Evolutionary conservation across 495 filamentous ascomycete species (phyloP), one percentile per base, ranked within the genome.

Genomic region (Friedmanniomyces endolithicus): DNA sequence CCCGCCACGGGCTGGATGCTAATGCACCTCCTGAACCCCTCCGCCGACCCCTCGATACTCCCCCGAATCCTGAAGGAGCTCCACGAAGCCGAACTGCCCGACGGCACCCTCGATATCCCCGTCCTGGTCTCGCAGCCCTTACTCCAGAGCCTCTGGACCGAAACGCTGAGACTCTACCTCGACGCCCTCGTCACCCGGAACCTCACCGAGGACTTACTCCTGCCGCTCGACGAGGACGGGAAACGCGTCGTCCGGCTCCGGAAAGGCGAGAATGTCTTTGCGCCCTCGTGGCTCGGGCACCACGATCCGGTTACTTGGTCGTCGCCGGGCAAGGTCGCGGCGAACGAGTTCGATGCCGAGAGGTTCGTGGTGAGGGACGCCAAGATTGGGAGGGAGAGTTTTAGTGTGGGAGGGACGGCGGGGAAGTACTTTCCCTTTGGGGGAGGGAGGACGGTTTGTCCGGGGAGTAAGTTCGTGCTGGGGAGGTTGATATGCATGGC

Each of bases 361-460:
- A 48, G 63, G 31, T 65, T 65, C 50, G 17, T 60, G 17, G 17
- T 23, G 14, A 23, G 6, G 14, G 53, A 60, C 24, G 34, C 60
- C 12, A 37, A 61, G 25, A 55, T 47, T 4, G 63, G 54, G 1
- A 58, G 60, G 45, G 11, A 6, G 11, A 57, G 48, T 16, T 64
- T 64, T 47, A 53, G 48, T 25, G 48, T 51, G 24, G 33, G 11
- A 2, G 51, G 45, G 6, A 43, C 59, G 2, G 33, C 31, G 2
- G 62, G 59, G n/a, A 64, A 64, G 43, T 48, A 59, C 34, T 62
- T 61, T 25, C 59, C 59, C 1, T 62, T 62, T 35, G 59, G 59
- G 8, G 59, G 59, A n/a, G 59, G 59, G 14, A 51, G 40, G 23
- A 55, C 56, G 14, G 55, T 62, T 2, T 62, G 59, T 43, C 52